These are phyloP conservation scores for Leucocoprinus sp. DNA, from an alignment of 768 basidiomycete genomes.

Conservation along the genomic window DNA sequence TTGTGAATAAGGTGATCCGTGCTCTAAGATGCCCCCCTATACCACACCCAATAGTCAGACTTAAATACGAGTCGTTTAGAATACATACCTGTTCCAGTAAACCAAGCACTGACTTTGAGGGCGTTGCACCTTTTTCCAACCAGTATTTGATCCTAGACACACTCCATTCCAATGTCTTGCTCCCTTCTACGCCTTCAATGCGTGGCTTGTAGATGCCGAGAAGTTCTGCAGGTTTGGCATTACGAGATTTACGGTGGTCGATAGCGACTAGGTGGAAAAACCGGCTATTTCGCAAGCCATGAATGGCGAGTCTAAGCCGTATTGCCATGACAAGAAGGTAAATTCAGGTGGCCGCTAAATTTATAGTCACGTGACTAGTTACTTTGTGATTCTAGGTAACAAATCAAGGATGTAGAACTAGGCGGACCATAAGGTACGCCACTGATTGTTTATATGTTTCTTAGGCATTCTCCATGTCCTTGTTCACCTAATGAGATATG, in stretches of 20 bases:
- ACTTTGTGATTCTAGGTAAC: background rate
- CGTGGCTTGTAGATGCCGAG: slow-evolving; percentile 81
- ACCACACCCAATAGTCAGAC: background rate
- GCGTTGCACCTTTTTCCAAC: slow-evolving; percentile 78
- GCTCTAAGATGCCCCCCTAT: slow-evolving; percentile 56
- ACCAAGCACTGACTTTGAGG: slow-evolving; percentile 68
- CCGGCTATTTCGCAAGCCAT: slow-evolving; percentile 66
- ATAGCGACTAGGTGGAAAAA: slow-evolving; percentile 84
- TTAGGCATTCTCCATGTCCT: slow-evolving; percentile 38
- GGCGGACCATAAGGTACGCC: background rate
- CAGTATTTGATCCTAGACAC: slow-evolving; percentile 85
- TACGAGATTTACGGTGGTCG: slow-evolving; percentile 58
- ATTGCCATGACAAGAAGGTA: slow-evolving; percentile 51
- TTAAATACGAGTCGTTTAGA: background rate
- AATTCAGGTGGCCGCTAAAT: slow-evolving; percentile 6
- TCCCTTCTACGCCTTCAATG: slow-evolving; percentile 35
- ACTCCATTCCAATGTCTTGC: slow-evolving; percentile 85
- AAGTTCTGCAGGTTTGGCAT: slow-evolving; percentile 82
- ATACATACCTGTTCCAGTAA: slow-evolving; percentile 70
- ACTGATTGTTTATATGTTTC: slow-evolving; percentile 2
- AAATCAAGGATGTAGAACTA: too few species aligned
- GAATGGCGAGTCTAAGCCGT: slow-evolving; percentile 78
- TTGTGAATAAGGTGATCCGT: slow-evolving; percentile 46
- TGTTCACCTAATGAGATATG: slow-evolving; percentile 43
- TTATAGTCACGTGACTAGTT: slow-evolving; percentile 15